phyloP scores from a whole-genome alignment of 2,329 filamentous ascomycete species.

The Sporothrix pallida region DNA sequence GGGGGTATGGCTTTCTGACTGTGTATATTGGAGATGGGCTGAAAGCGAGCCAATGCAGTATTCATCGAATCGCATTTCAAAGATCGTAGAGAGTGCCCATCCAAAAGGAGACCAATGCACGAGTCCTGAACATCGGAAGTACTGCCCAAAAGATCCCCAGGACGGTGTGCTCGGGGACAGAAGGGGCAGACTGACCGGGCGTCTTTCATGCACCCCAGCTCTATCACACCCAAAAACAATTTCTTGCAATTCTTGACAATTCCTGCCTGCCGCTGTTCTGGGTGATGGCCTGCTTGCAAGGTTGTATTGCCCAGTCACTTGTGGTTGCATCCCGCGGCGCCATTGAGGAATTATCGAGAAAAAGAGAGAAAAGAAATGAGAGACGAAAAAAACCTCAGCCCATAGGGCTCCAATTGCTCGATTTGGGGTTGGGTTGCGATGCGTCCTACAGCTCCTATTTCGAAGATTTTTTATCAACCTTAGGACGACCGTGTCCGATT shows the following conservation, averaged over 20 bases:
- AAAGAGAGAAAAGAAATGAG: not conserved
- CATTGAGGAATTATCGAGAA: not conserved
- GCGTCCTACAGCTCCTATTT: not conserved
- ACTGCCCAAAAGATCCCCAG: conserved; percentile 1
- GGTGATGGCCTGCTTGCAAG: not conserved
- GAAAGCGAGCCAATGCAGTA: not conserved
- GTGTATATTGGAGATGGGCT: not conserved
- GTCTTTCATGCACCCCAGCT: conserved; percentile 4
- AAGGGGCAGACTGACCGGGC: conserved; percentile 10
- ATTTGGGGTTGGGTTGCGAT: not conserved
- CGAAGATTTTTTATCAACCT: not conserved
- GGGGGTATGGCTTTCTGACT: not conserved
- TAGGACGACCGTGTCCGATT: not conserved
- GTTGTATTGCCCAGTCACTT: not conserved
- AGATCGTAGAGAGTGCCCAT: not conserved
- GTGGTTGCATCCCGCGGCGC: not conserved
- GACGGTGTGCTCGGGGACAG: not conserved
- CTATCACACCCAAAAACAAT: not conserved
- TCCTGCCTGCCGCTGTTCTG: not conserved
- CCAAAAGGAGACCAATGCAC: not conserved
- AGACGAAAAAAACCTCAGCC: not conserved
- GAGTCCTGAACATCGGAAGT: not conserved
- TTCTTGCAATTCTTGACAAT: not conserved
- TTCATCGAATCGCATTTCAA: not conserved
- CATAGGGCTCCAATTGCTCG: not conserved